These are phyloP conservation scores for Penicillium sp. DNA, from an alignment of 2,329 filamentous ascomycete genomes.

Conservation along the genomic window DNA sequence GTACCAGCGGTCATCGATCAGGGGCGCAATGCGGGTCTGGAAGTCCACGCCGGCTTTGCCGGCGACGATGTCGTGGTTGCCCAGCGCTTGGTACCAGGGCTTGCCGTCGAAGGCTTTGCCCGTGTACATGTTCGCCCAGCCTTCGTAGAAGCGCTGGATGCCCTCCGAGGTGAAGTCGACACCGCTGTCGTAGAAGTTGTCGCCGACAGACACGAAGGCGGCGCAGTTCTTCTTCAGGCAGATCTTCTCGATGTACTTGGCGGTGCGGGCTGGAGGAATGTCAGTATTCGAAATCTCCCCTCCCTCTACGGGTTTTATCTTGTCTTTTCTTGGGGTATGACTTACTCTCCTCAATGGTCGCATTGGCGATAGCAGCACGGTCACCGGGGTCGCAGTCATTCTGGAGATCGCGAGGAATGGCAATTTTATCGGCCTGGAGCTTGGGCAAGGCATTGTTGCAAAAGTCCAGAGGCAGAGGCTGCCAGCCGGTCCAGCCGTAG, in stretches of 20 bases:
- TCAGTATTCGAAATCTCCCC: neutral
- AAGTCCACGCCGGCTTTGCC: conserved; percentile 29
- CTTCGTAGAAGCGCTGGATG: conserved; percentile 26
- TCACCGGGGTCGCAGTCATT: conserved; percentile 31
- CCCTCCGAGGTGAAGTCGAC: conserved; percentile 28
- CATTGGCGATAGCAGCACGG: conserved; percentile 20
- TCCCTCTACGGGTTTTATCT: neutral
- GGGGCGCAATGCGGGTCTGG: conserved; percentile 26
- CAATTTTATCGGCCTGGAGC: conserved; percentile 18
- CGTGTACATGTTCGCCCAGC: conserved; percentile 27
- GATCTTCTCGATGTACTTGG: conserved; percentile 26
- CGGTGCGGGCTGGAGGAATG: conserved; percentile 17
- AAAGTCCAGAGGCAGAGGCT: conserved; percentile 25
- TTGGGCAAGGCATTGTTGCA: conserved; percentile 20
- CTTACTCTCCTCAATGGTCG: conserved; percentile 25
- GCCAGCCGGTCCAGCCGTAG: conserved; percentile 30
- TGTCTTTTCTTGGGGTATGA: neutral
- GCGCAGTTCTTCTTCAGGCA: conserved; percentile 27
- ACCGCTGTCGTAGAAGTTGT: conserved; percentile 32
- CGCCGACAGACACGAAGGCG: conserved; percentile 28
- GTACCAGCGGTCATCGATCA: conserved; percentile 30
- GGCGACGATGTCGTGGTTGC: conserved; percentile 29
- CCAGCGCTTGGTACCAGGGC: conserved; percentile 29
- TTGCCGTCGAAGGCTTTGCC: conserved; percentile 21
- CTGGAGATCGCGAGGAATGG: conserved; percentile 21